Evolutionary conservation across 2,329 filamentous ascomycete genomes (phyloP), one percentile per base, ranked within the genome.

Genomic region (Juglanconis sp.): DNA sequence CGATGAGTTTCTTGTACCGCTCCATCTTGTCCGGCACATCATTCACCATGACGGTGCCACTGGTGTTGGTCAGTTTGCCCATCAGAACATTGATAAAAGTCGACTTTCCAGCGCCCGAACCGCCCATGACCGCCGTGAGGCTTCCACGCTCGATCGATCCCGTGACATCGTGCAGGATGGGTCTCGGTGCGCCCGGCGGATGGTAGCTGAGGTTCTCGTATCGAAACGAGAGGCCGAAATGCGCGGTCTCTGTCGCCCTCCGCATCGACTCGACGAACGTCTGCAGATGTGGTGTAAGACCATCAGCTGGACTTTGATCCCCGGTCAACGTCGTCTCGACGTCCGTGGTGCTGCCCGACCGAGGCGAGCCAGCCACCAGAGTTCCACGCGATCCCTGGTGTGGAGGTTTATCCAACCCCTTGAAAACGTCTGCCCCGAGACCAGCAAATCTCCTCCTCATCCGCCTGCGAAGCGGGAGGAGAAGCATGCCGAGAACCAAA

Each of bases 41-140:
- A 63, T 86, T 86, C 64, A 86, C 76, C 51, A 77, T 79, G 32
- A 83, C 79, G 0, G 73, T 65, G 2, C 83, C 83, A 0, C 75
- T 73, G 0, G 81, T 85, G 61, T 81, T 76, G 38, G 71, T 75
- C 0, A 73, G 75, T 69, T 86, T 85, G 11, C 83, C 83, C 82
- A 85, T 85, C n/a, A 86, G 74, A 32, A 84, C 80, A 59, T 85
- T 86, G 36, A 86, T 76, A 62, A 86, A 84, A 0, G 83, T 86
- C 17, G 80, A 81, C 68, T 85, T 86, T 35, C 83, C 83, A 1
- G 82, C 82, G n/a, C 83, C 82, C 1, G 79, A 83, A 5, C 81
- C 81, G 6, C 83, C 82, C 81, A 85, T 85, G n/a, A 86, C 76
- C 9, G 81, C 83, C 40, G 79, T 81, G n/a, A 85, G 75, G 5